Evolutionary conservation across 768 basidiomycete species (phyloP).

Genomic region (Fistulinella prunicolor): DNA sequence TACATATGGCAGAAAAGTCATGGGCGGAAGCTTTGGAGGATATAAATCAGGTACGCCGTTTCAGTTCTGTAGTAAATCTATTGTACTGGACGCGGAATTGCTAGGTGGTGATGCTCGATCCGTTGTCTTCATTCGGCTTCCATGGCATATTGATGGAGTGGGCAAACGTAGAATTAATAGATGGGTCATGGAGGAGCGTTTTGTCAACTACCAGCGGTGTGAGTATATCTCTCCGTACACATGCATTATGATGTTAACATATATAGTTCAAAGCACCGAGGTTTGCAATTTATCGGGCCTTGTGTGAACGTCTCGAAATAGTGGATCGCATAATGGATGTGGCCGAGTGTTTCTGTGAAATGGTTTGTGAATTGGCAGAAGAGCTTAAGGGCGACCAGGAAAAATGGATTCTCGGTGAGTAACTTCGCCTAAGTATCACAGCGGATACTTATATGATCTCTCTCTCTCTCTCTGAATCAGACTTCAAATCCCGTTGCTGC

Average conservation of each 20-base stretch:
- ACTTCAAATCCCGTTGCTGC: not conserved
- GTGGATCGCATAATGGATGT: not conserved
- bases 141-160: not conserved
- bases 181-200: not conserved
- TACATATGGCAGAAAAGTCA: not conserved
- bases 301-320: not conserved
- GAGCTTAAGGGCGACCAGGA: not conserved
- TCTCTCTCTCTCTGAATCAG: no score
- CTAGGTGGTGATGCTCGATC: not conserved
- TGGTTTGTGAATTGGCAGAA: not conserved
- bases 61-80: not conserved
- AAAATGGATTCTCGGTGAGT: not conserved
- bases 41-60: not conserved
- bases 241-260: not conserved
- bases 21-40: constrained; percentile 1
- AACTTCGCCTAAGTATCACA: no score
- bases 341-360: not conserved
- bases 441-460: not conserved
- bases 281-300: not conserved
- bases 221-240: not conserved
- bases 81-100: not conserved
- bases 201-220: not conserved
- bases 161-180: not conserved
- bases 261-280: not conserved
- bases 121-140: not conserved